Conservation (phyloP, 441 rosid genomes). For the Erodium chrysanthum region DNA sequence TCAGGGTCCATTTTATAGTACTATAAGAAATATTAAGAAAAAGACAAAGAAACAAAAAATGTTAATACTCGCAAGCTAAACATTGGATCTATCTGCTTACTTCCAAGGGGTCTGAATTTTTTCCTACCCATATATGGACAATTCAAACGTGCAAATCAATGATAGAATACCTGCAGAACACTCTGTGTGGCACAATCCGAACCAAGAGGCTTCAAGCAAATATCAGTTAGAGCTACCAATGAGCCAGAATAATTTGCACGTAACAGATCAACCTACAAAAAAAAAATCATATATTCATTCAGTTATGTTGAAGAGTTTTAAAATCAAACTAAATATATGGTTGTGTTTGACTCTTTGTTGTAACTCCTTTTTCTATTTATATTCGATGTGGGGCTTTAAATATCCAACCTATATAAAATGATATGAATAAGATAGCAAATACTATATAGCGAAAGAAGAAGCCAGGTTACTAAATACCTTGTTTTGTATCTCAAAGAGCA, state of each 20-base stretch:
- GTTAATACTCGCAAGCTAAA: constrained; percentile 6
- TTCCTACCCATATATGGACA: constrained; percentile 11
- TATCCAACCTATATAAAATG: no score
- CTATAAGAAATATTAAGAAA: constrained; percentile 24
- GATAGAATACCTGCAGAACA: constrained; percentile 23
- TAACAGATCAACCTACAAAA: constrained; percentile 21
- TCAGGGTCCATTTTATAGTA: constrained; percentile 61
- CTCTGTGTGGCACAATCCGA: constrained; percentile 27
- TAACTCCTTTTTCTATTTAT: no score
- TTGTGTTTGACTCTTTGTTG: no score
- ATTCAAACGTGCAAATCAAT: constrained; percentile 6
- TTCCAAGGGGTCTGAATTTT: neutral
- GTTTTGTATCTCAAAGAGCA: constrained; percentile 62
- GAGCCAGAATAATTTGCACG: constrained; percentile 24
- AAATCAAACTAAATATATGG: no score
- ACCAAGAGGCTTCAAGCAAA: constrained; percentile 28
- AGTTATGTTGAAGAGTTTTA: neutral
- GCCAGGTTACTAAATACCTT: constrained; percentile 33
- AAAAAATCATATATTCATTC: constrained; percentile 3
- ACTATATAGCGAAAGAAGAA: neutral
- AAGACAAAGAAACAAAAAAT: constrained; percentile 6
- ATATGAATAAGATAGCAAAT: neutral
- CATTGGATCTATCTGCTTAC: neutral
- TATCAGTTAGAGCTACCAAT: constrained; percentile 19
- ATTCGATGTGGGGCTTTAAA: no score